These are phyloP conservation scores for Prototheca cutis DNA, from an alignment of 163 green algal species.

Conservation along the genomic window DNA sequence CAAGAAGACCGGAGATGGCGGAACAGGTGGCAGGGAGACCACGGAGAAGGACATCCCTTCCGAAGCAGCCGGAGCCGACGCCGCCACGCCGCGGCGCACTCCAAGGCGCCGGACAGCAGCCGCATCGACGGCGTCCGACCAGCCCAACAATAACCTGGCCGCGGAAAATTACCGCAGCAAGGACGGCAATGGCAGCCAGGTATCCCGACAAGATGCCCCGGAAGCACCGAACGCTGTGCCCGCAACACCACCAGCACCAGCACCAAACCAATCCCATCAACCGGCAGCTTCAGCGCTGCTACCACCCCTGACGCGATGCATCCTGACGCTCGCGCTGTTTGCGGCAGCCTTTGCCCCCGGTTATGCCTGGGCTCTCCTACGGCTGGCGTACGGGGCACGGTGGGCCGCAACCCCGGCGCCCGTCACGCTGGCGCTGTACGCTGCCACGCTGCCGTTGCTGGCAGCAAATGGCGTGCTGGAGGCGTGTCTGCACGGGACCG, in stretches of 20 bases:
- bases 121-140: too few relatives aligned
- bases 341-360: constrained; percentile 55
- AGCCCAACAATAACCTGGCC: too few relatives aligned
- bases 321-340: constrained; percentile 47
- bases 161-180: too few relatives aligned
- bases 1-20: too few relatives aligned
- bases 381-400: constrained; percentile 54
- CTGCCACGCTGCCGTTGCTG: constrained; percentile 64
- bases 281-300: constrained; percentile 33
- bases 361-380: constrained; percentile 57
- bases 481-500: constrained; percentile 68
- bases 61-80: too few relatives aligned
- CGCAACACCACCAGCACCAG: neutral
- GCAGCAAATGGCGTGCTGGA: constrained; percentile 72
- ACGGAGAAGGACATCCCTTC: too few relatives aligned
- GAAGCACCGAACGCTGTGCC: too few relatives aligned
- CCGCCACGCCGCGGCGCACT: too few relatives aligned
- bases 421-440: constrained; percentile 42
- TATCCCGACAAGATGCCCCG: too few relatives aligned
- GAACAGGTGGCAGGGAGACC: too few relatives aligned
- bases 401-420: constrained; percentile 67
- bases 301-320: constrained; percentile 36
- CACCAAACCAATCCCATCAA: neutral
- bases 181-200: too few relatives aligned
- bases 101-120: neutral